Evolutionary conservation across 306 rosid species (phyloP), one percentile per base, ranked within the genome.

Genomic region (Pterocarpus macrocarpus): DNA sequence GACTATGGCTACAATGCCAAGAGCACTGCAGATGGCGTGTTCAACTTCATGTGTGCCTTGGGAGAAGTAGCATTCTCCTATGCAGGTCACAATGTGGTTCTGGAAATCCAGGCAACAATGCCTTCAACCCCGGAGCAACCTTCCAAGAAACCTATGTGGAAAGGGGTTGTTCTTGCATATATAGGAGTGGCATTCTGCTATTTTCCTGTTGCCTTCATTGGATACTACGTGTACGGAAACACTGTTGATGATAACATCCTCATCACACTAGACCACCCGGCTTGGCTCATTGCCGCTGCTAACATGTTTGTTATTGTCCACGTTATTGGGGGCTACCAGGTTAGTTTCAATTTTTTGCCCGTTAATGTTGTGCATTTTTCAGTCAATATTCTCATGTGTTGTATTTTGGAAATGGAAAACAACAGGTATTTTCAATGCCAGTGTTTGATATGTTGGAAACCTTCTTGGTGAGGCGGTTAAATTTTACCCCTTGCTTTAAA

Each of bases 101-200:
- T 94, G 57, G 98, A 94, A 81, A 94, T 94, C 79, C 97, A 94
- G 69, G 97, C 97, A 55, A 94, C 98, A 5, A 94, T 94, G 14
- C 98, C 98, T 34, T 92, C 97, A 0, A 85, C 97, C 0, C 89
- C 90, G 0, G 94, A 94, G 12, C 84, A 79, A 3, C 98, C 97
- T 45, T 92, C 98, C 9, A 94, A 91, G 81, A 91, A 80, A 15
- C 94, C 98, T 1, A 91, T 94, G 98, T 94, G 98, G 98, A 91
- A 63, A 69, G 98, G 98, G 15, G 94, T 82, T 1, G 0, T 91
- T 3, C 85, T 88, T 38, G 97, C 98, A 3, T 94, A 94, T 56
- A 0, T 90, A 2, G 94, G 91, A 8, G 98, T 94, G 8, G 97
- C 94, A 32, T 11, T 91, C 0, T 91, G 98, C 76, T 94, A 94